Evolutionary conservation across 1,139 yeast genomes (phyloP).

Genomic region (Suhomyces terraborum): DNA sequence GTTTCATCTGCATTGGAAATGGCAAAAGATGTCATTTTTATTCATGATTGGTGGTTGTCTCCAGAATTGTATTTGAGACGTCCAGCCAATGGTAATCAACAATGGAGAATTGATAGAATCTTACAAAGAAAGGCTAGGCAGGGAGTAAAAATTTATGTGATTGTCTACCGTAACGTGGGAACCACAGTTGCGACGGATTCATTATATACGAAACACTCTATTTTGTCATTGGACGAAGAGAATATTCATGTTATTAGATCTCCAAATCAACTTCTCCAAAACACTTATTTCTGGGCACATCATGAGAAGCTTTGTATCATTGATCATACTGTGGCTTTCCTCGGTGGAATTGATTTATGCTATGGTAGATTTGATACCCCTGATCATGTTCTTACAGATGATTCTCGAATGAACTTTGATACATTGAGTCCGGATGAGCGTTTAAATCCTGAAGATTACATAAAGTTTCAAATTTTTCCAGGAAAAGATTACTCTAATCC

Average conservation of each 20-base stretch:
- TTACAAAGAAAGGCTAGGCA: constrained; percentile 88
- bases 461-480: constrained; percentile 75
- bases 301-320: constrained; percentile 90
- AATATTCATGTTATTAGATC: constrained; percentile 91
- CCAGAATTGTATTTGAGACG: constrained; percentile 92
- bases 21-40: constrained; percentile 92
- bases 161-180: constrained; percentile 94
- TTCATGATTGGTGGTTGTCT: constrained; percentile 98
- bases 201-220: constrained; percentile 88
- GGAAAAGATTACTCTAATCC: constrained; percentile 99
- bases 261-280: constrained; percentile 92
- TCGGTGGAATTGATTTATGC: constrained; percentile 96
- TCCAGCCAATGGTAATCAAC: constrained; percentile 94
- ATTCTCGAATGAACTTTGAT: constrained; percentile 47
- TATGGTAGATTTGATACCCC: constrained; percentile 97
- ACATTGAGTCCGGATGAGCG: constrained; percentile 32
- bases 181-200: constrained; percentile 93
- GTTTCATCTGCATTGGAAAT: constrained; percentile 86
- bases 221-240: constrained; percentile 75
- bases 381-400: constrained; percentile 88
- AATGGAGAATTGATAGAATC: constrained; percentile 87
- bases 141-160: constrained; percentile 91
- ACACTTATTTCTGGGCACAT: constrained; percentile 98
- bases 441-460: constrained; percentile 35
- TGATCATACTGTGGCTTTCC: constrained; percentile 85